Conservation (phyloP, 345 rosid genomes). For the Eutrema yunnanense region DNA sequence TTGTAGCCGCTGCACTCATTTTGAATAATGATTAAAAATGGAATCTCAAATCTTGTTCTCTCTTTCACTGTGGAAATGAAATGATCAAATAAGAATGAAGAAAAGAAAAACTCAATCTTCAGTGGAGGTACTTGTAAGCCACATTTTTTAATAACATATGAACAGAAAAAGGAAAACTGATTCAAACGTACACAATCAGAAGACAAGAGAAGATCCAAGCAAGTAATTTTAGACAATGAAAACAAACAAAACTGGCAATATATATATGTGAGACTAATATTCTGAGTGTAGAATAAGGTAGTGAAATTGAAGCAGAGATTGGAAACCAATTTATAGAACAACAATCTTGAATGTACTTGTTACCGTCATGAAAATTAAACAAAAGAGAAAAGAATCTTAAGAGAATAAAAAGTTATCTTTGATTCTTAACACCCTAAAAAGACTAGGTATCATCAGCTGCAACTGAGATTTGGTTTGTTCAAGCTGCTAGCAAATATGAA, state of each 20-base stretch:
- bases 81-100: slow-evolving; percentile 19
- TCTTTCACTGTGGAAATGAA: slow-evolving; percentile 18
- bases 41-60: slow-evolving; percentile 6
- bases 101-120: neutral
- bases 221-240: neutral
- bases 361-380: neutral
- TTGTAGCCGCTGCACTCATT: slow-evolving; percentile 57
- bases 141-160: neutral
- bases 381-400: too few relatives aligned
- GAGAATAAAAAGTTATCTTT: too few relatives aligned
- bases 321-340: neutral
- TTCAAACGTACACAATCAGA: neutral
- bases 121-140: neutral
- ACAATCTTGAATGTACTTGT: neutral
- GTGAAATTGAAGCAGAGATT: neutral
- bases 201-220: neutral
- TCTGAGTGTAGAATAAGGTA: neutral
- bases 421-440: neutral
- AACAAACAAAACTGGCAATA: neutral
- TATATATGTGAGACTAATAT: neutral
- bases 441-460: neutral
- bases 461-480: neutral
- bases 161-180: neutral
- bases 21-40: slow-evolving; percentile 22
- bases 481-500: neutral